Conservation (phyloP, 345 rosid genomes). For the Laguncularia racemosa region DNA sequence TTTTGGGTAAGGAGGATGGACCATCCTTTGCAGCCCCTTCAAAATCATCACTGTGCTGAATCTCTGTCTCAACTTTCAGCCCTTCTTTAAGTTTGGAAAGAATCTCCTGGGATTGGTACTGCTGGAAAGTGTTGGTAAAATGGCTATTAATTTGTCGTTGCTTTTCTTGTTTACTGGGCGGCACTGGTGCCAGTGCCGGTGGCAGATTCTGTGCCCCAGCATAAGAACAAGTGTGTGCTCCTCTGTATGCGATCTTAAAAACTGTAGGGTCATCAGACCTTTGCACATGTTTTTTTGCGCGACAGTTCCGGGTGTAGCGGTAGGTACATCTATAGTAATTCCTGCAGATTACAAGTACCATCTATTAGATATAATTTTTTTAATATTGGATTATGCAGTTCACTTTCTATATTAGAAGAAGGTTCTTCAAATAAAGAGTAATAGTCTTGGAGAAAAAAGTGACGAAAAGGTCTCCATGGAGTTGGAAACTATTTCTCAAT, state of each 20-base stretch:
- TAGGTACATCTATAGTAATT: background rate
- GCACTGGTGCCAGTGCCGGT: constrained; percentile 14
- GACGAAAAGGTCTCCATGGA: too few species aligned
- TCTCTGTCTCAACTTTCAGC: constrained; percentile 29
- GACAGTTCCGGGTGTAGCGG: constrained; percentile 49
- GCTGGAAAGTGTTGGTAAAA: constrained; percentile 10
- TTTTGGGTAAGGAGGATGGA: too few species aligned
- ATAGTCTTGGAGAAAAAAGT: too few species aligned
- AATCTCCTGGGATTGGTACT: constrained; percentile 29
- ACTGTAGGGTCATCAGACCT: constrained; percentile 68
- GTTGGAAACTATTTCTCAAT: too few species aligned
- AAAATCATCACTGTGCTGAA: constrained; percentile 49
- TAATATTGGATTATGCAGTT: too few species aligned
- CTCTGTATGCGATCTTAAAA: constrained; percentile 68
- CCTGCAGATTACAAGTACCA: too few species aligned
- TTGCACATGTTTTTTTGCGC: constrained; percentile 86
- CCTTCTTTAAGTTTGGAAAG: constrained; percentile 22
- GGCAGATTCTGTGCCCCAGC: constrained; percentile 7
- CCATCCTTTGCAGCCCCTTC: constrained; percentile 19
- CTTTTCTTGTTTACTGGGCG: constrained; percentile 47
- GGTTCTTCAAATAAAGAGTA: too few species aligned
- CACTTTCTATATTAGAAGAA: too few species aligned
- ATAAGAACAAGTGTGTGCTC: constrained; percentile 57
- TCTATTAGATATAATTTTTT: too few species aligned
- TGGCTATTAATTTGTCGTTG: constrained; percentile 13